Base-by-base conservation (phyloP, 352 stramenopile species). In the Globisporangium radiosum region DNA sequence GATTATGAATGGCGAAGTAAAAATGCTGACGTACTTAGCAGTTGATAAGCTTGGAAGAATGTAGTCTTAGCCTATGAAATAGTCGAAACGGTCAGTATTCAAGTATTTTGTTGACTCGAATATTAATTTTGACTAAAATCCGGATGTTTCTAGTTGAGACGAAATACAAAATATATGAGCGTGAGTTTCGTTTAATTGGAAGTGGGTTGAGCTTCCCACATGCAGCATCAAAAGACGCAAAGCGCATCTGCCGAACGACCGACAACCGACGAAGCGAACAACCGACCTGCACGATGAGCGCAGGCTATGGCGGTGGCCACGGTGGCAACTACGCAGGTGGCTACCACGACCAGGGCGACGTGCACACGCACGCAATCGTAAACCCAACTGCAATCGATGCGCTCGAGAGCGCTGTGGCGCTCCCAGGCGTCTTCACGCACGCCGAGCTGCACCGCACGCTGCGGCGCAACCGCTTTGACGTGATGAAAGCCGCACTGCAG, bases 401-500 rank as follows among this genome's bases (percentile, higher is more conserved):
- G 38, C 70, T 92, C 47, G 73, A 75, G 52, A 87, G 72, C 47
- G 81, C 81, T 3, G 78, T 92, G 48, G 81, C 81, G 13, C 73
- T 90, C 17, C 79, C 79, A 0, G 78, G 66, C n/a, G 74, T 68
- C 5, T 92, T 75, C 57, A 83, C 81, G 2, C 25, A 63, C 0
- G 59, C 67, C 0, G 81, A 92, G 58, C 71, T 88, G 69, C 44
- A 60, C 3, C 81, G 81, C 54, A 86, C 79, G 52, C 63, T 92
- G 45, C 75, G 79, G 7, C 76, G 81, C 50, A 84, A 87, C 57
- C 63, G 75, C 57, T 66, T 65, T 8, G 80, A 92, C 63, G 79
- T 92, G 14, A 89, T 88, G 74, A 76, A 75, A 39, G 57, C 81
- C 9, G 81, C 81, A 47, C 62, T 88, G 62, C 81, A 90, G 61